Evolutionary conservation across 495 filamentous ascomycete genomes (phyloP).

Genomic region (Penicillium ochrochloron): DNA sequence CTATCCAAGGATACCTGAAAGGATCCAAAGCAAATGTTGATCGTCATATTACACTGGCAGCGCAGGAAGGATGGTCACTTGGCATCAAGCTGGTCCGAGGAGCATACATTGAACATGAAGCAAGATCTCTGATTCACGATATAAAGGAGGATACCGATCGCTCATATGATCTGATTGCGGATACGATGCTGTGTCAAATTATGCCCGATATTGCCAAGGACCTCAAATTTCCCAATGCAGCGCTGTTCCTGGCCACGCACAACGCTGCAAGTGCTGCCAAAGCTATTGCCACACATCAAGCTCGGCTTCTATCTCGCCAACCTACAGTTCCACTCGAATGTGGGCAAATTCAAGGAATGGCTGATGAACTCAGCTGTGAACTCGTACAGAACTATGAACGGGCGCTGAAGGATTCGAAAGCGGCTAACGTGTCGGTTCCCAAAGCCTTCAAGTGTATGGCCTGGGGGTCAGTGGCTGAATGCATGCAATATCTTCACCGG

Average conservation of each 20-base stretch:
- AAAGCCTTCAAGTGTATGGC: slow-evolving; percentile 44
- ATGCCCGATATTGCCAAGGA: slow-evolving; percentile 22
- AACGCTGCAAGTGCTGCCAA: slow-evolving; percentile 40
- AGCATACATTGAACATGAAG: slow-evolving; percentile 47
- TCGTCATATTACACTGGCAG: slow-evolving; percentile 36
- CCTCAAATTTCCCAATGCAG: slow-evolving; percentile 35
- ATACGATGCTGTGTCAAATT: slow-evolving; percentile 32
- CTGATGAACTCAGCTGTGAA: slow-evolving; percentile 42
- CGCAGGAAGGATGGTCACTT: slow-evolving; percentile 37
- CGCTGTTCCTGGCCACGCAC: slow-evolving; percentile 49
- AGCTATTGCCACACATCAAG: slow-evolving; percentile 34
- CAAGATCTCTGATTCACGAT: slow-evolving; percentile 44
- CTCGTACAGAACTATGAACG: slow-evolving; percentile 34
- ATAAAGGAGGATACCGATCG: slow-evolving; percentile 48
- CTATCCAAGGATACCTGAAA: slow-evolving; percentile 49
- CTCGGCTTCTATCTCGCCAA: slow-evolving; percentile 22
- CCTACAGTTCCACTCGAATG: slow-evolving; percentile 40
- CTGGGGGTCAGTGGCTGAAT: slow-evolving; percentile 42
- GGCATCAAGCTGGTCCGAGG: slow-evolving; percentile 49
- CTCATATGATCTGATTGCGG: slow-evolving; percentile 46
- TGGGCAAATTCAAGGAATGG: slow-evolving; percentile 67
- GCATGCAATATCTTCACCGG: slow-evolving; percentile 43
- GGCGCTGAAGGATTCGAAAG: slow-evolving; percentile 20
- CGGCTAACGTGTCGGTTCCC: slow-evolving; percentile 25
- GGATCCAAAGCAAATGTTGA: slow-evolving; percentile 38